A percentile compares a stretch with the other conserved stretches of the same genome.
Conservation (phyloP, 2,329 filamentous ascomycete genomes). For the Pseudogymnoascus sp. region DNA sequence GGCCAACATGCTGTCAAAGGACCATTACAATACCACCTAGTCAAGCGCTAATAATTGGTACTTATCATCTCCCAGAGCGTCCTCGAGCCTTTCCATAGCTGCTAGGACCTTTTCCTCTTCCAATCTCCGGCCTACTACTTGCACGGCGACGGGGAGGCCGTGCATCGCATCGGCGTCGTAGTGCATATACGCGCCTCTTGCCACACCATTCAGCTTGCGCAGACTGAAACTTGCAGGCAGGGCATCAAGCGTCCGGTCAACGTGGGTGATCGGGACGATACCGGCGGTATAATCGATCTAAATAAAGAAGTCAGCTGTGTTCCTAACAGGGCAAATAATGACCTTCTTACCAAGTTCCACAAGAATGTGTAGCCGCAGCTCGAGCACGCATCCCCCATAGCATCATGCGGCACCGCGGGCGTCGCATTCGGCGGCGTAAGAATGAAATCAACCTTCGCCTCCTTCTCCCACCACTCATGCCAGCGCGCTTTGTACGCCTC, state of each 20-base stretch:
- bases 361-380: conserved; percentile 91
- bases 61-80: conserved; percentile 56
- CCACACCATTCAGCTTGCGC: conserved; percentile 68
- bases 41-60: conserved; percentile 44
- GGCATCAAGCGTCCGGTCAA: conserved; percentile 63
- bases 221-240: conserved; percentile 56
- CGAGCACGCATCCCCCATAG: conserved; percentile 77
- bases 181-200: conserved; percentile 74
- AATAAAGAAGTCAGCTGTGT: neutral
- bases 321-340: neutral
- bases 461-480: conserved; percentile 81
- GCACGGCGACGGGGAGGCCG: conserved; percentile 78
- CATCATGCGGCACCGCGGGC: conserved; percentile 78
- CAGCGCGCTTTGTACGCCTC: conserved; percentile 73
- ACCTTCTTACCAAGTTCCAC: conserved; percentile 68
- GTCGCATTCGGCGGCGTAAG: conserved; percentile 84
- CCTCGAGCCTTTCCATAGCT: conserved; percentile 72
- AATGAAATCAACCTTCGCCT: conserved; percentile 67
- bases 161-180: conserved; percentile 82
- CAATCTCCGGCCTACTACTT: conserved; percentile 71
- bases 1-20: neutral
- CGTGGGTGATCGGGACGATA: conserved; percentile 78
- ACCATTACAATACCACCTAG: conserved; percentile 14
- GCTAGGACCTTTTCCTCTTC: conserved; percentile 85
- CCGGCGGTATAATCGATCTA: conserved; percentile 81